phyloP scores from a whole-genome alignment of 352 stramenopile genomes.

The Phytophthora crassamura region DNA sequence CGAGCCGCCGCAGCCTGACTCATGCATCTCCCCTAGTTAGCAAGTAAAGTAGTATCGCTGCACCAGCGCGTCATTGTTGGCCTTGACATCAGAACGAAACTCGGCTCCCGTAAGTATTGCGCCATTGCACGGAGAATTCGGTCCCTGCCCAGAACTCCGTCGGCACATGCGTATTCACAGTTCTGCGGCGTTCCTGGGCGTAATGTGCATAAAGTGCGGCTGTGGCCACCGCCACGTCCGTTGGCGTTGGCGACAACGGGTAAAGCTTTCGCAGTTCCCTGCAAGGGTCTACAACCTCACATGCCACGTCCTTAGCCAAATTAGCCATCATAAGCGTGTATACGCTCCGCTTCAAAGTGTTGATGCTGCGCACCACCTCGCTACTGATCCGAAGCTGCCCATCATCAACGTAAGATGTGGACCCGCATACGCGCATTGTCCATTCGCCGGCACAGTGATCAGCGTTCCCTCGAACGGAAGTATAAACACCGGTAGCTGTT shows the following conservation, averaged over 20 bases:
- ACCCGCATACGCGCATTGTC: not conserved
- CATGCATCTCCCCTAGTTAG: no score
- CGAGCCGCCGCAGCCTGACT: not conserved
- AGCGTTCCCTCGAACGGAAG: not conserved
- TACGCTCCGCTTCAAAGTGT: not conserved
- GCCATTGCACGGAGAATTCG: not conserved
- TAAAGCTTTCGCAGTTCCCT: not conserved
- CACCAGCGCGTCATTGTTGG: not conserved
- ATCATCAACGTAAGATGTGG: no score
- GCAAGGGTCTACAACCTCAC: not conserved
- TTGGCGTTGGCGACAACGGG: not conserved
- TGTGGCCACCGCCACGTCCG: not conserved
- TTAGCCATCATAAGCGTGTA: not conserved
- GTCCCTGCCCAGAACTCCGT: not conserved
- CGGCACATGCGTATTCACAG: not conserved
- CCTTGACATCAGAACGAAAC: not conserved
- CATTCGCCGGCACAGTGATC: not conserved
- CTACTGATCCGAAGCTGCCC: no score
- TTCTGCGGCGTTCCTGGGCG: not conserved
- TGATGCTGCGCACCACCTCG: not conserved
- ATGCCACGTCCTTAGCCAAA: not conserved
- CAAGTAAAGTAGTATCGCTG: not conserved
- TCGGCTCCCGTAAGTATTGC: not conserved
- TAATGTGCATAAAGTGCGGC: not conserved
- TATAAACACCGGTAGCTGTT: not conserved